Evolutionary conservation across 805 yeast genomes (phyloP), one percentile per base, ranked within the genome.

Genomic region (Millerozyma acaciae): DNA sequence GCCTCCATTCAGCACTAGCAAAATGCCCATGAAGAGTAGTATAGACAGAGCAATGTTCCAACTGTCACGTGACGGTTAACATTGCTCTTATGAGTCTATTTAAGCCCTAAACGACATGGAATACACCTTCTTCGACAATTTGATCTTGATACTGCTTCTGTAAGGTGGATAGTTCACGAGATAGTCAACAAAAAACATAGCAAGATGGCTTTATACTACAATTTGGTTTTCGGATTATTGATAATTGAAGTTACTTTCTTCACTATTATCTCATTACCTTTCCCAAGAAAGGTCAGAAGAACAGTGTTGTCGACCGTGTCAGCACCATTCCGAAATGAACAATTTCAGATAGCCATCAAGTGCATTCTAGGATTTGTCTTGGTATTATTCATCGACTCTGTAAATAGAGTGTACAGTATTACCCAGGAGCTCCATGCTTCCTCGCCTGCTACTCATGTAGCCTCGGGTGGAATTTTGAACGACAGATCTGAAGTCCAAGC

Each of bases 401-500:
- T 88, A 43, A 88, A 86, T 61, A 76, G 96, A 40, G 89, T 87
- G 25, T 72, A 72, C 53, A 65, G 80, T 15, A 86, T 87, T 21
- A 70, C 76, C 23, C 65, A 70, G 29, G 95, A 85, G 51, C 64
- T 82, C 51, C 57, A 64, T 25, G 60, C 67, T 12, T 48, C 46
- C 16, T 41, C 52, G 6, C 51, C 57, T 5, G 44, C 27, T 9
- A 28, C 23, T 28, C 28, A 32, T 3, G 42, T 48, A 4, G 47
- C 49, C 6, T 35, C 44, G 26, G 37, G 43, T 22, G 57, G 56
- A 3, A 39, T 62, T 16, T 33, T 67, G 31, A 66, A 65, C 39
- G 90, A 84, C 48, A 72, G 96, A 38, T 65, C 87, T 14, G 97
- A 93, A 52, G 70, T 84, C 35, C 88, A 84, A 59, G 93, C 96